A percentile compares a stretch with the other conserved stretches of the same genome.
These are phyloP conservation scores for Seiridium cupressi DNA, from an alignment of 2,329 filamentous ascomycete species.

Conservation along the genomic window DNA sequence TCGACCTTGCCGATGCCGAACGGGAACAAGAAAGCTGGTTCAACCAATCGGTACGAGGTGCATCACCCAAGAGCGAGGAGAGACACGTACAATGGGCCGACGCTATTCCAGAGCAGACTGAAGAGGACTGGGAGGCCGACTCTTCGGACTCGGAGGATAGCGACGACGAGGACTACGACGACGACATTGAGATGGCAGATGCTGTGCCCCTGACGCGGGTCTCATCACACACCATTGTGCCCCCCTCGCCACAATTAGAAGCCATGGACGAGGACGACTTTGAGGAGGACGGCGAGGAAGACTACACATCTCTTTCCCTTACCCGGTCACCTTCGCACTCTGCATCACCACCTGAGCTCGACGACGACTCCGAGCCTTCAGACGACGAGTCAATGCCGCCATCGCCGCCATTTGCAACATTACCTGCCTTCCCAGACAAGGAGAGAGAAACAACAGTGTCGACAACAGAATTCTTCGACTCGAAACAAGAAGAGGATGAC, in stretches of 20 bases:
- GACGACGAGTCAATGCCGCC: constrained; percentile 75
- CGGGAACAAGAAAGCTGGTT: constrained; percentile 96
- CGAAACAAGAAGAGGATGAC: constrained; percentile 33
- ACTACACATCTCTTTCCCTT: constrained; percentile 64
- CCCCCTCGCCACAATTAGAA: constrained; percentile 30
- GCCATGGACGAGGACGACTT: constrained; percentile 34
- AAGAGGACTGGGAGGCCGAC: constrained; percentile 69
- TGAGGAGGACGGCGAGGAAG: constrained; percentile 42
- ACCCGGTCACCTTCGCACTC: constrained; percentile 67
- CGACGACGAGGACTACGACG: constrained; percentile 48
- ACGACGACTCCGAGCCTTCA: constrained; percentile 66
- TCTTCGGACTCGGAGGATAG: constrained; percentile 55
- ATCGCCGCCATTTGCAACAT: constrained; percentile 57
- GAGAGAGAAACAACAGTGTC: constrained; percentile 39
- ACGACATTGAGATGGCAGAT: constrained; percentile 51
- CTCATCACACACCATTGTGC: constrained; percentile 31
- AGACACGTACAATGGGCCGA: constrained; percentile 88
- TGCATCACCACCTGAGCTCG: constrained; percentile 67
- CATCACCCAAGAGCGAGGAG: constrained; percentile 56
- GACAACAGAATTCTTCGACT: constrained; percentile 25
- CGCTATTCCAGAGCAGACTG: constrained; percentile 68
- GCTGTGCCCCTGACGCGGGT: constrained; percentile 45
- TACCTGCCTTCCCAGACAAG: constrained; percentile 62
- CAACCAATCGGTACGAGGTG: constrained; percentile 87
- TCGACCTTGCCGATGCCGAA: constrained; percentile 87